Evolutionary conservation across 1,284 basidiomycete species (phyloP).

Genomic region (Pseudozyma pruni): DNA sequence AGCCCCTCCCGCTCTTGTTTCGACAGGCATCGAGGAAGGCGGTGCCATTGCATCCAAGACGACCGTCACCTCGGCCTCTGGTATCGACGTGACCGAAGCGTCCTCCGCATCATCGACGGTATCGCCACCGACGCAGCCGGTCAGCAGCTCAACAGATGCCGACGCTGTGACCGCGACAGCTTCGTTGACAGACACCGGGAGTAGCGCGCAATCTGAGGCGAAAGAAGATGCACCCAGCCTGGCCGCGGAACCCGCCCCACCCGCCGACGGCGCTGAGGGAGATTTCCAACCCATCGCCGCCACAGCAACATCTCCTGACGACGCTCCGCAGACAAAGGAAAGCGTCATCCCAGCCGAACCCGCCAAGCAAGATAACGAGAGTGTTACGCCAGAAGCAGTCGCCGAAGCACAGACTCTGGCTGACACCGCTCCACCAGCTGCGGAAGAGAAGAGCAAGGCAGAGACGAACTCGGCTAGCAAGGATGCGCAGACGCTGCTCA

Average conservation of each 20-base stretch:
- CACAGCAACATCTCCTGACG: not conserved
- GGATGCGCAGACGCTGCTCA: slow-evolving; percentile 2
- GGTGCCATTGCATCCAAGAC: slow-evolving; percentile 27
- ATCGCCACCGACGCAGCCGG: not conserved
- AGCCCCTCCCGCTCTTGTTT: slow-evolving; percentile 40
- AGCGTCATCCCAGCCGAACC: slow-evolving; percentile 17
- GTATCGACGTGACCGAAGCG: slow-evolving; percentile 23
- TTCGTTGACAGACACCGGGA: too few species aligned
- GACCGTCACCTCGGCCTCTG: slow-evolving; percentile 39
- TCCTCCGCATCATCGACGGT: not conserved
- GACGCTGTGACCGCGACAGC: not conserved
- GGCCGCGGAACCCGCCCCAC: slow-evolving; percentile 4
- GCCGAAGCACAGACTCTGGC: slow-evolving; percentile 3
- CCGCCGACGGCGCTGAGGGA: slow-evolving; percentile 15
- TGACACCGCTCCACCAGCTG: not conserved
- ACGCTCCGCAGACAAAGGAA: not conserved
- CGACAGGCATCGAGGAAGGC: slow-evolving; percentile 37
- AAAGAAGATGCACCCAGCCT: not conserved
- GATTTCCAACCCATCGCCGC: slow-evolving; percentile 19
- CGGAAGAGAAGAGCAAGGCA: not conserved
- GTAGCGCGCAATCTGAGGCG: too few species aligned
- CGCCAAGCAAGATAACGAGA: slow-evolving; percentile 14
- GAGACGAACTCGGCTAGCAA: not conserved
- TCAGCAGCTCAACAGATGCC: not conserved
- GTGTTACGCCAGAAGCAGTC: slow-evolving; percentile 3